Evolutionary conservation across 139 green algal species (phyloP).

Genomic region (Chlorella sp.): DNA sequence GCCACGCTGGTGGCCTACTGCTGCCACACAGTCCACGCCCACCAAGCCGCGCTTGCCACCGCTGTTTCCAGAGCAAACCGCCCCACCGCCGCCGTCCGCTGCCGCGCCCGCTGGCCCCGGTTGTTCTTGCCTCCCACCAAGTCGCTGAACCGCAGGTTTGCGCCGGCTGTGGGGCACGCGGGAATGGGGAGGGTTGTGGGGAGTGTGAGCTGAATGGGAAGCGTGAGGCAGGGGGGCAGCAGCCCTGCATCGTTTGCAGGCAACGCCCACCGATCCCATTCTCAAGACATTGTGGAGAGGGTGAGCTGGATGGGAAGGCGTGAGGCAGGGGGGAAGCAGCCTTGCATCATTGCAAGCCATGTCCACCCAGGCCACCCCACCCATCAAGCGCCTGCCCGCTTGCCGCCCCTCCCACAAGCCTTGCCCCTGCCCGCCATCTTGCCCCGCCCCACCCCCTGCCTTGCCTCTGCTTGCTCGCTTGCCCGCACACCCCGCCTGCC

Average conservation of each 20-base stretch:
- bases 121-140: conserved; percentile 28
- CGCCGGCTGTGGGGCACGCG: not conserved
- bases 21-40: conserved; percentile 16
- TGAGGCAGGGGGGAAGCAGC: not conserved
- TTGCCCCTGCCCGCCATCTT: not conserved
- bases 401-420: not conserved
- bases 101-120: not conserved
- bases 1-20: not conserved
- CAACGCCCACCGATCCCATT: no score
- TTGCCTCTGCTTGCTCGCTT: not conserved
- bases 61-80: conserved; percentile 21
- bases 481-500: no score
- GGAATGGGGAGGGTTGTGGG: not conserved
- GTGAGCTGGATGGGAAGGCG: not conserved
- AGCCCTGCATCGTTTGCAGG: no score
- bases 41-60: not conserved
- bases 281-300: no score
- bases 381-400: no score
- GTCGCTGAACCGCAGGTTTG: conserved; percentile 13
- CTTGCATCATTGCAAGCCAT: no score
- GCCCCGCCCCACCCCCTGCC: no score
- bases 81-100: not conserved
- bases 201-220: not conserved
- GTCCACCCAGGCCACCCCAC: not conserved
- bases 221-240: not conserved